Percentiles rank a stretch among this genome's conserved stretches.
phyloP scores from a whole-genome alignment of 192 early-diverging fungal species.

The Linderina pennispora region DNA sequence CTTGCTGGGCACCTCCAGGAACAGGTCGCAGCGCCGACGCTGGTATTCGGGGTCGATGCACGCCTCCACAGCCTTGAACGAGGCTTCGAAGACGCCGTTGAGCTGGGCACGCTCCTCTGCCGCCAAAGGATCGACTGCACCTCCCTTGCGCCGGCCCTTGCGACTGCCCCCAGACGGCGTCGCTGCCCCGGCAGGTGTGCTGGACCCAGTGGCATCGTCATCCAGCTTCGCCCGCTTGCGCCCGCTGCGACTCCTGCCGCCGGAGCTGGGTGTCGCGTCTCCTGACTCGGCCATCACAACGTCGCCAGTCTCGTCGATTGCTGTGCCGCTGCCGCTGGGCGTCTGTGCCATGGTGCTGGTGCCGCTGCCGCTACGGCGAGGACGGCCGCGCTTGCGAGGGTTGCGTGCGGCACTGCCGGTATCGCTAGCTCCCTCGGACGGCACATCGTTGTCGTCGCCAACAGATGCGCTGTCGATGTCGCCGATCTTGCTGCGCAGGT shows the following conservation, averaged over 20 bases:
- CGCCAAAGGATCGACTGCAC: slow-evolving; percentile 25
- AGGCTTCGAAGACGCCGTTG: slow-evolving; percentile 19
- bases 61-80: slow-evolving; percentile 30
- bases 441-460: slow-evolving; percentile 16
- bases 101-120: slow-evolving; percentile 28
- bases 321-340: not conserved
- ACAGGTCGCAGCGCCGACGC: slow-evolving; percentile 66
- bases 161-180: not conserved
- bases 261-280: slow-evolving; percentile 10
- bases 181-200: not conserved
- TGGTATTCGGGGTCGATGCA: slow-evolving; percentile 23
- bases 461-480: slow-evolving; percentile 10
- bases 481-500: slow-evolving; percentile 14
- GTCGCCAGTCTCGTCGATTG: too few species aligned
- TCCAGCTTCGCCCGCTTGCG: slow-evolving; percentile 10
- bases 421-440: not conserved
- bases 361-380: slow-evolving; percentile 6
- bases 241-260: slow-evolving; percentile 1
- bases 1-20: slow-evolving; percentile 66
- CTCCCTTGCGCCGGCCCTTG: slow-evolving; percentile 32
- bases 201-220: not conserved
- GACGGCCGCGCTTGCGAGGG: slow-evolving; percentile 13
- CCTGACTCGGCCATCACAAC: slow-evolving; percentile 8
- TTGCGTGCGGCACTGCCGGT: slow-evolving; percentile 1
- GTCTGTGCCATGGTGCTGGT: not conserved